Evolutionary conservation across 2,329 filamentous ascomycete genomes (phyloP).

Genomic region (Cercospora zeina): DNA sequence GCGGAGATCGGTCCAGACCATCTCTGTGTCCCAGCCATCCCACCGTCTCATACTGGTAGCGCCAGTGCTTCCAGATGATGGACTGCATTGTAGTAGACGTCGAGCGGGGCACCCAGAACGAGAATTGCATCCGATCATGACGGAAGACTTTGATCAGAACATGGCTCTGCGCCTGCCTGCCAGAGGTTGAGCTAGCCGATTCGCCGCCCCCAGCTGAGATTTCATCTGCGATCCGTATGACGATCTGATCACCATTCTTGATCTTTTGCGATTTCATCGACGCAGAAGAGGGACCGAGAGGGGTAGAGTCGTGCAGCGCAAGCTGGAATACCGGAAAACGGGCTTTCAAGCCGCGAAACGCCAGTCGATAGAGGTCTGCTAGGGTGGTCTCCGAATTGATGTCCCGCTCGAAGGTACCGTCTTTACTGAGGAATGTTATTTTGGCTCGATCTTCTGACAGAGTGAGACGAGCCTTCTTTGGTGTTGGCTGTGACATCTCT

Average conservation of each 20-base stretch:
- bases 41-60: conserved; percentile 15
- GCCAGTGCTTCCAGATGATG: conserved; percentile 36
- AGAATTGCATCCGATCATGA: conserved; percentile 15
- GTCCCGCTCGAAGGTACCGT: conserved; percentile 23
- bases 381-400: conserved; percentile 19
- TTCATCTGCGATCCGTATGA: conserved; percentile 27
- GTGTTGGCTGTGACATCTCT: background rate
- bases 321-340: conserved; percentile 35
- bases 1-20: conserved; percentile 22
- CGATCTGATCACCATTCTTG: conserved; percentile 18
- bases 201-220: background rate
- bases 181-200: background rate
- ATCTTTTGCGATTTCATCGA: conserved; percentile 12
- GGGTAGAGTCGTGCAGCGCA: conserved; percentile 14
- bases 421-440: conserved; percentile 25
- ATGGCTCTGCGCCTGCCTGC: background rate
- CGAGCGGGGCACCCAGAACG: conserved; percentile 33
- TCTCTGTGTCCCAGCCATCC: background rate
- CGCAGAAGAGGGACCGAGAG: background rate
- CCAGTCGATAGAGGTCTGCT: conserved; percentile 34
- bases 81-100: conserved; percentile 13
- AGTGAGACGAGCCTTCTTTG: conserved; percentile 14
- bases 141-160: conserved; percentile 31
- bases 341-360: conserved; percentile 35
- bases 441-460: background rate